Base-by-base conservation (phyloP, 257 asterid species). In the Nicotiana tomentosiformis region DNA sequence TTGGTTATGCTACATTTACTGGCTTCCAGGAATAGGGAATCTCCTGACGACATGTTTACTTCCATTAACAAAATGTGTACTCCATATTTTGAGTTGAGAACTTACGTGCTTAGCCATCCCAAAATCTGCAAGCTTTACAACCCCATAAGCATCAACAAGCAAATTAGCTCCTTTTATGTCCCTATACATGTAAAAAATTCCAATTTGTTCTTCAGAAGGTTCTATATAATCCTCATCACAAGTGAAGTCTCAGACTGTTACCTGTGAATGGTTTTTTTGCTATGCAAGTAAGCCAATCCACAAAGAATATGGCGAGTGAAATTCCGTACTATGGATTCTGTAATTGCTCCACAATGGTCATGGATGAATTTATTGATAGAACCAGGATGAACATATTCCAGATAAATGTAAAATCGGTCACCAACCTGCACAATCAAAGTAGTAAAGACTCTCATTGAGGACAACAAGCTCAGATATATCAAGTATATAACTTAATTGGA, bases 101-200 rank as follows among this genome's bases (percentile, higher is more conserved):
- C 97, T 90, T 81, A 95, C 98, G 82, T 93, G 97, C 81, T 95
- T 95, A 83, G 98, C 97, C 98, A 92, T 92, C 87, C 98, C 98
- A 86, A 95, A 95, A 86, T 95, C 98, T n/a, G 97, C 98, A 85
- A 95, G 98, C 92, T 95, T 95, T 66, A 95, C 97, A 46, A 95
- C 98, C 77, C 98, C 98, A 84, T 91, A 85, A 68, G 97, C 97
- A 92, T 95, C 97, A 66, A 95, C 98, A 83, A 95, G 98, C 88
- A 95, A 90, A 86, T 95, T 95, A 79, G 97, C 97, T 67, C 98
- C 97, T 86, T 95, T 95, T 81, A 95, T 93, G 84, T 95, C 98
- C 93, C 98, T 94, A 58, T 66, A 84, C 80, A 72, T 81, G 72
- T 49, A 35, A 30, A 23, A 76, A 55, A 10, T 18, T 83, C 80